phyloP scores from a whole-genome alignment of 1,139 yeast genomes.

The Candida smagusa region DNA sequence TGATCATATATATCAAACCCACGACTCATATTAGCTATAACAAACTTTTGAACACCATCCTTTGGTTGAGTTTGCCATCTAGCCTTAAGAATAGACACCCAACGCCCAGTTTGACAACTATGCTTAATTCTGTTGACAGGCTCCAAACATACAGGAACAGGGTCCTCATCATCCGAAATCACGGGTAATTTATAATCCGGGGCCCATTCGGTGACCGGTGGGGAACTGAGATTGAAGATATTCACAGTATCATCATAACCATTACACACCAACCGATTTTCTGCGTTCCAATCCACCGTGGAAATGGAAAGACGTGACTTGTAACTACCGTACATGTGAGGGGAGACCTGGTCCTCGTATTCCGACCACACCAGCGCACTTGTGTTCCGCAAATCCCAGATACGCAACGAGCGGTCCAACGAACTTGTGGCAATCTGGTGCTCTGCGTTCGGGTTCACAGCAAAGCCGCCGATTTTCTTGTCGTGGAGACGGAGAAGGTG shows the following conservation, averaged over 20 bases:
- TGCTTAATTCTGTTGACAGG: constrained; percentile 70
- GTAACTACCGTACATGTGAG: constrained; percentile 61
- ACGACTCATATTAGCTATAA: constrained; percentile 89
- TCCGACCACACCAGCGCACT: constrained; percentile 40
- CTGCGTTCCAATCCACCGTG: constrained; percentile 77
- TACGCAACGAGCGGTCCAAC: constrained; percentile 72
- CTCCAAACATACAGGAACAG: constrained; percentile 32
- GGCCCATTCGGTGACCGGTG: constrained; percentile 27
- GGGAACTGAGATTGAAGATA: constrained; percentile 34
- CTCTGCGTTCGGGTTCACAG: constrained; percentile 61
- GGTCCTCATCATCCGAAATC: constrained; percentile 16
- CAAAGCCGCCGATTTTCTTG: constrained; percentile 87
- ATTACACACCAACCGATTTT: constrained; percentile 79
- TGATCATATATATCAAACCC: constrained; percentile 78
- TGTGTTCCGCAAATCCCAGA: constrained; percentile 82
- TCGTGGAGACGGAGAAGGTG: constrained; percentile 65
- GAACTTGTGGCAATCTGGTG: constrained; percentile 82
- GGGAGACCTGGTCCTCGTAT: constrained; percentile 35
- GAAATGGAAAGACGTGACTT: constrained; percentile 77
- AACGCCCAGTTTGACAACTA: constrained; percentile 92
- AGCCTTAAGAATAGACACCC: constrained; percentile 91
- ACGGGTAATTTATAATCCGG: constrained; percentile 18
- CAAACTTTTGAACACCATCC: constrained; percentile 78
- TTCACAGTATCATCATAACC: constrained; percentile 89
- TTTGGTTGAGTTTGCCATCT: constrained; percentile 72